A percentile compares a stretch with the other conserved stretches of the same genome.
Evolutionary conservation across 2,329 filamentous ascomycete genomes (phyloP).

Genomic region (Hypoxylon sp.): DNA sequence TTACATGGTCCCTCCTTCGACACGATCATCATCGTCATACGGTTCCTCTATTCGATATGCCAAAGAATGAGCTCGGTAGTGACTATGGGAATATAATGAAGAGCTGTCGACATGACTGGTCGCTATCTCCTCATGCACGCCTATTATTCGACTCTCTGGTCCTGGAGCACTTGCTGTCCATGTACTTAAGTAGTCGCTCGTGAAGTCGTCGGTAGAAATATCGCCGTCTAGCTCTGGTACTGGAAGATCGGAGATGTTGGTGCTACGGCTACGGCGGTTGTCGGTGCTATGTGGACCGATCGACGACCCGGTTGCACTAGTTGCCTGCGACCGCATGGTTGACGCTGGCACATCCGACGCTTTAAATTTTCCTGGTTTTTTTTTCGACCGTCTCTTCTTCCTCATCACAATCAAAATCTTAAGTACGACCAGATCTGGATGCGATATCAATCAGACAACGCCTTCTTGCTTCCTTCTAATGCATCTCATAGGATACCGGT

Average conservation of each 20-base stretch:
- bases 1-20: conserved; percentile 53
- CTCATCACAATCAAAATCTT: conserved; percentile 27
- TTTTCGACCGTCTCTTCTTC: conserved; percentile 31
- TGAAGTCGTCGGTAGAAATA: conserved; percentile 44
- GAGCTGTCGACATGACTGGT: conserved; percentile 48
- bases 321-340: conserved; percentile 41
- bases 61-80: conserved; percentile 50
- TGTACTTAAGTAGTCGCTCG: conserved; percentile 44
- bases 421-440: conserved; percentile 31
- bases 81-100: conserved; percentile 55
- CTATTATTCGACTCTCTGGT: conserved; percentile 33
- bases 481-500: conserved; percentile 38
- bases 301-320: conserved; percentile 39
- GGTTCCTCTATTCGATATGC: conserved; percentile 46
- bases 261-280: conserved; percentile 23
- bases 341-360: conserved; percentile 23
- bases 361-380: conserved; percentile 22
- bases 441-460: conserved; percentile 31
- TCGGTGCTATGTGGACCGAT: conserved; percentile 37
- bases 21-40: conserved; percentile 16
- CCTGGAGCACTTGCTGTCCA: conserved; percentile 40
- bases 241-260: conserved; percentile 36
- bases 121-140: conserved; percentile 37
- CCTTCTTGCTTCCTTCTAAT: conserved; percentile 28
- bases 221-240: conserved; percentile 44